Base-by-base conservation (phyloP, 1,139 yeast species). In the Hemisphaericaspora lyxosophila region DNA sequence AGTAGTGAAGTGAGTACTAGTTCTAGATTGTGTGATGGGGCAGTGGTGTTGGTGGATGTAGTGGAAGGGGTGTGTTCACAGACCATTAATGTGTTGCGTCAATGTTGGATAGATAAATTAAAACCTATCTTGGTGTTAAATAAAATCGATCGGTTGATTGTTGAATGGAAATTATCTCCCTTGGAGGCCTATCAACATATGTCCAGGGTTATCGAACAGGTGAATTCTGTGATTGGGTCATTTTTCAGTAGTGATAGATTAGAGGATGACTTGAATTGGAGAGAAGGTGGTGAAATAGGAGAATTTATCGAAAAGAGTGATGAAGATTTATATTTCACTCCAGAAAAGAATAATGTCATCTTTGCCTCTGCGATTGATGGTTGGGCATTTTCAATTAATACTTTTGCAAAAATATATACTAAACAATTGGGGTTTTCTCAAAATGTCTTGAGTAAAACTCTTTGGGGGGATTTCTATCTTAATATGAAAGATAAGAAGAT, bases 1-100 rank as follows among this genome's bases (percentile, higher is more conserved):
- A 85, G 96, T 1, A 85, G 95, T 6, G 99, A 94, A 57, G 98
- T 94, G 0, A 86, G 96, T 12, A 86, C 96, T 0, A 95, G 97
- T 0, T 88, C 97, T 2, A 73, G 98, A 54, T 68, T 94, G 35
- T 94, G 97, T 64, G 99, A 94, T 58, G 97, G 97, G 26, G 97
- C 97, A 0, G 84, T 94, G 4, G 94, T 94, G 0, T 69, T 94
- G 15, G 96, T 94, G 1, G 98, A 92, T 60, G 97, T 87, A 2
- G 96, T 94, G 3, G 99, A 94, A 63, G 99, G 99, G 23, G 97
- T 94, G 0, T 89, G 97, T 54, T 89, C 96, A 0, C 98, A 92
- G 58, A 94, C 98, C 0, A 87, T 92, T 7, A 90, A 94, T 18
- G 98, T 94, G 1, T 68, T 94, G 43, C 77, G 97, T 54, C 98